These are phyloP conservation scores for Metschnikowia corniflorae DNA, from an alignment of 805 yeast species.

Conservation along the genomic window DNA sequence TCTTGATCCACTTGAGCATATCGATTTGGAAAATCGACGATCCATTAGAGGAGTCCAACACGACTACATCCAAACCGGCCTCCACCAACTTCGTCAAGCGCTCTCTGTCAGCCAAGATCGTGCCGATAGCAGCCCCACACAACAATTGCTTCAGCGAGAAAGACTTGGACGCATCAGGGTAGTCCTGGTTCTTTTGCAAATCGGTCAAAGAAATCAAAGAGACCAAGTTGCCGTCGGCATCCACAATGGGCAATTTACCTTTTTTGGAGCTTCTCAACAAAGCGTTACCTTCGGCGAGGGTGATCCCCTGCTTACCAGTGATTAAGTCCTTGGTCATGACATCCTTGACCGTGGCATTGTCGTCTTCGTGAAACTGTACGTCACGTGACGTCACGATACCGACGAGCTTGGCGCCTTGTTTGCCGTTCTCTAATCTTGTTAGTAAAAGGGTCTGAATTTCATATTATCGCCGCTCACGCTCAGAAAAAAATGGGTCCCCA, in stretches of 20 bases:
- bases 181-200: constrained; percentile 90
- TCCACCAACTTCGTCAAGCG: constrained; percentile 82
- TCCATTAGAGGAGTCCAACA: constrained; percentile 96
- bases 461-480: constrained; percentile 2
- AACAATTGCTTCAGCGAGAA: constrained; percentile 89
- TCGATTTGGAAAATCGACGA: constrained; percentile 92
- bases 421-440: constrained; percentile 67
- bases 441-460: constrained; percentile 1
- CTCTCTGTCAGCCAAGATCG: constrained; percentile 81
- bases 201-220: constrained; percentile 93
- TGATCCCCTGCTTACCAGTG: constrained; percentile 80
- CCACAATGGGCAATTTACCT: constrained; percentile 96
- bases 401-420: constrained; percentile 80
- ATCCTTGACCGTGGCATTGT: constrained; percentile 56
- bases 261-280: constrained; percentile 89
- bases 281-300: constrained; percentile 82
- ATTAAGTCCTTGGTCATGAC: constrained; percentile 89
- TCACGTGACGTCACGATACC: constrained; percentile 98
- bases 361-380: constrained; percentile 87
- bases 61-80: constrained; percentile 96
- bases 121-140: constrained; percentile 99
- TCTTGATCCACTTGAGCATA: constrained; percentile 89
- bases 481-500: constrained; percentile 64
- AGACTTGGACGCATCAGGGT: constrained; percentile 93
- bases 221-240: constrained; percentile 67